Conservation (phyloP, 2,329 filamentous ascomycete species). For the Sporothrix brasiliensis region DNA sequence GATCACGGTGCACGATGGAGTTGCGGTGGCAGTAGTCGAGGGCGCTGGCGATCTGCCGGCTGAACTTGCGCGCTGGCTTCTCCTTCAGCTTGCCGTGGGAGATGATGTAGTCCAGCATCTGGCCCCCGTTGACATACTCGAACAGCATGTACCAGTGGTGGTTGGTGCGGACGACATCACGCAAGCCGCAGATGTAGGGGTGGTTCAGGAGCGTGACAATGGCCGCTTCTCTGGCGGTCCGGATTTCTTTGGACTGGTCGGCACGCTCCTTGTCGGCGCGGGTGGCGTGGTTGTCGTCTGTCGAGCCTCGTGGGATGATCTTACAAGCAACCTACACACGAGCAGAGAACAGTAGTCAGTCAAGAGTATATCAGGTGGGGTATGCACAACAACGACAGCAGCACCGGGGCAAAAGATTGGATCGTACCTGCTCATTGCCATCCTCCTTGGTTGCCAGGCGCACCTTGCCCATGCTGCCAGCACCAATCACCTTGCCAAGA, state of each 20-base stretch:
- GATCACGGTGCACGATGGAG: slow-evolving; percentile 93
- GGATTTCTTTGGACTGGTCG: slow-evolving; percentile 94
- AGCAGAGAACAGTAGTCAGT: slow-evolving; percentile 17
- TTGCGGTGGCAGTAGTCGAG: slow-evolving; percentile 97
- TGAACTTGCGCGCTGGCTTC: slow-evolving; percentile 97
- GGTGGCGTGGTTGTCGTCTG: slow-evolving; percentile 77
- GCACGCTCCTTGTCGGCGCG: slow-evolving; percentile 80
- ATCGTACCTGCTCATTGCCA: slow-evolving; percentile 82
- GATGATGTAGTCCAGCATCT: slow-evolving; percentile 99
- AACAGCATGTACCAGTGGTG: slow-evolving; percentile 99
- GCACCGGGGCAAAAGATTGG: background rate
- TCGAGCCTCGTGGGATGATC: slow-evolving; percentile 88
- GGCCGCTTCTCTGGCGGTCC: slow-evolving; percentile 91
- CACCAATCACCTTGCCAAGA: slow-evolving; percentile 93
- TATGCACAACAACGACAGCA: slow-evolving; percentile 22
- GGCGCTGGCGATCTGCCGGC: slow-evolving; percentile 92
- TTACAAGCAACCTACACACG: slow-evolving; percentile 86
- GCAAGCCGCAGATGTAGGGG: slow-evolving; percentile 93
- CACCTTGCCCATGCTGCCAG: slow-evolving; percentile 98
- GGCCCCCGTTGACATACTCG: slow-evolving; percentile 96
- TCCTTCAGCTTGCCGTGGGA: slow-evolving; percentile 97
- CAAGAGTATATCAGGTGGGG: too few species aligned
- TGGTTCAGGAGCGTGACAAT: slow-evolving; percentile 94
- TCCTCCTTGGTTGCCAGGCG: slow-evolving; percentile 91
- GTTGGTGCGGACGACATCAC: slow-evolving; percentile 91